Evolutionary conservation across 140 eudicot species (phyloP).

Genomic region (Erigeron philadelphicus): DNA sequence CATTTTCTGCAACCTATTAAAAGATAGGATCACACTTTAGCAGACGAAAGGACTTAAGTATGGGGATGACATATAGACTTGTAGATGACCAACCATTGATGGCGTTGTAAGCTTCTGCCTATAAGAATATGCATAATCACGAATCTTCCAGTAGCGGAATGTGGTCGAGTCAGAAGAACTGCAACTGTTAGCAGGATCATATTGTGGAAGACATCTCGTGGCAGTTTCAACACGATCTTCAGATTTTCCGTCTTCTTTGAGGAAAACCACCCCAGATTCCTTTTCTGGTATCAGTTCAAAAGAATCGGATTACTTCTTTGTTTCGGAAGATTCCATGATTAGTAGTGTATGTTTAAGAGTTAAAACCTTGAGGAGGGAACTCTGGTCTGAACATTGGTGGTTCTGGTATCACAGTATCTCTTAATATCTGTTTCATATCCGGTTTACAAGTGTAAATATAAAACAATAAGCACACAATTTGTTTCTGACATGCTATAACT

Average conservation of each 20-base stretch:
- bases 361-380: slow-evolving; percentile 91
- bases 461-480: slow-evolving; percentile 6
- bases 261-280: slow-evolving; percentile 52
- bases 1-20: slow-evolving; percentile 68
- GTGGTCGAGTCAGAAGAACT: slow-evolving; percentile 37
- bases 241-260: slow-evolving; percentile 64
- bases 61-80: not conserved
- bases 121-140: slow-evolving; percentile 89
- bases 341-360: not conserved
- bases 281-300: slow-evolving; percentile 44
- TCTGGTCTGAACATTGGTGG: slow-evolving; percentile 92
- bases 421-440: slow-evolving; percentile 50
- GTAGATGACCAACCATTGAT: slow-evolving; percentile 47
- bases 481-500: not conserved
- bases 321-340: not conserved
- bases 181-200: slow-evolving; percentile 59
- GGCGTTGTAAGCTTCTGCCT: slow-evolving; percentile 64
- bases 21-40: slow-evolving; percentile 1
- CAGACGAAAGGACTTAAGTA: not conserved
- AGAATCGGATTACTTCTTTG: slow-evolving; percentile 13
- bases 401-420: slow-evolving; percentile 86
- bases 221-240: slow-evolving; percentile 75
- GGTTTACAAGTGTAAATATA: not conserved
- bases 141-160: slow-evolving; percentile 89
- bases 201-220: slow-evolving; percentile 57